Conservation (phyloP, 2,329 filamentous ascomycete genomes). For the Beauveria sp. region DNA sequence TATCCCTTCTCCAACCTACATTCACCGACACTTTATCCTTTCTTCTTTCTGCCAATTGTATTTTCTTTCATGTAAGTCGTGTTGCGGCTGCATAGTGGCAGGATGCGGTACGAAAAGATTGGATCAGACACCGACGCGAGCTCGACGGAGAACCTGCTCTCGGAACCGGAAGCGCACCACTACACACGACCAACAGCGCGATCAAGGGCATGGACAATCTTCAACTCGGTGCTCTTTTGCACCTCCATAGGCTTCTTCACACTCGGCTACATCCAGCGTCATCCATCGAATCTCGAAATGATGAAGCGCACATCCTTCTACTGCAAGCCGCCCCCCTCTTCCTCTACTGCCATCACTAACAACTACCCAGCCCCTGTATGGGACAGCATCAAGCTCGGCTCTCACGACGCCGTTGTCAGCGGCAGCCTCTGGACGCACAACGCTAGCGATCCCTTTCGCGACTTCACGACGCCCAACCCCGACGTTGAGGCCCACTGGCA, state of each 20-base stretch:
- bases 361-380: not conserved
- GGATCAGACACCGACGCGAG: not conserved
- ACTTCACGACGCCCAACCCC: not conserved
- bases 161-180: not conserved
- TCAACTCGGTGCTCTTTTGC: not conserved
- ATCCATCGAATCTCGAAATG: not conserved
- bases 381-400: constrained; percentile 2
- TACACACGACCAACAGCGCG: not conserved
- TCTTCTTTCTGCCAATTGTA: no score
- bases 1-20: not conserved
- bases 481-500: not conserved
- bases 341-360: not conserved
- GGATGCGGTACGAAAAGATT: not conserved
- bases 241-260: not conserved
- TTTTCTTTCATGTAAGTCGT: not conserved
- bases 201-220: not conserved
- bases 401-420: not conserved
- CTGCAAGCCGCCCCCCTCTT: not conserved
- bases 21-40: not conserved
- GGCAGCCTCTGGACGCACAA: not conserved
- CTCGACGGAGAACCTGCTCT: not conserved
- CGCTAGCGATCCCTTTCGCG: not conserved
- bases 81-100: not conserved
- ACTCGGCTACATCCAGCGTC: not conserved
- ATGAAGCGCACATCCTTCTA: constrained; percentile 6